phyloP scores from a whole-genome alignment of 306 rosid species.

The Fagus crenata region DNA sequence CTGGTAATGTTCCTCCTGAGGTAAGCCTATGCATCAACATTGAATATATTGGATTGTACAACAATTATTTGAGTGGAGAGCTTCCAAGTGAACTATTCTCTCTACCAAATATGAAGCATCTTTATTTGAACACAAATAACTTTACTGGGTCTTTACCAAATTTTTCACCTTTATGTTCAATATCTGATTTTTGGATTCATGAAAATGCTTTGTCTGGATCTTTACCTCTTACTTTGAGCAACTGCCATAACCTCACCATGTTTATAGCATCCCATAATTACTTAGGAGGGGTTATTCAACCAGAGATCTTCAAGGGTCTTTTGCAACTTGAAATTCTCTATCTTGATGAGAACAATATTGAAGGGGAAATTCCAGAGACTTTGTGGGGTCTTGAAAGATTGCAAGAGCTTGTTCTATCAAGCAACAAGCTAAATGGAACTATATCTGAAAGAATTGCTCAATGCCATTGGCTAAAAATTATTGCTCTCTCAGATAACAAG shows the following conservation, averaged over 20 bases:
- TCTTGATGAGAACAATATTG: slow-evolving; percentile 22
- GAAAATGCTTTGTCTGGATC: slow-evolving; percentile 26
- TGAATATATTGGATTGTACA: slow-evolving; percentile 22
- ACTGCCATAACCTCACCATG: slow-evolving; percentile 16
- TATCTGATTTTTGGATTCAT: slow-evolving; percentile 21
- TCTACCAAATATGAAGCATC: slow-evolving; percentile 14
- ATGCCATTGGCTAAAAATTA: not conserved
- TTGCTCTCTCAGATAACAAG: slow-evolving; percentile 20
- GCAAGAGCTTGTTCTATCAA: slow-evolving; percentile 20
- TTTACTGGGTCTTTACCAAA: slow-evolving; percentile 24
- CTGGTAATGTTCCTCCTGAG: slow-evolving; percentile 24
- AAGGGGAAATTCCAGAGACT: slow-evolving; percentile 27
- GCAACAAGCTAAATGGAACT: slow-evolving; percentile 26
- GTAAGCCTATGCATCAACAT: slow-evolving; percentile 27
- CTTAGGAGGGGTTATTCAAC: slow-evolving; percentile 20
- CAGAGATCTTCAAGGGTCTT: slow-evolving; percentile 19
- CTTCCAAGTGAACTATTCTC: slow-evolving; percentile 15
- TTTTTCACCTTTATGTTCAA: slow-evolving; percentile 18
- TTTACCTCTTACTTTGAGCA: slow-evolving; percentile 14
- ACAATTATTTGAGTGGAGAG: slow-evolving; percentile 24
- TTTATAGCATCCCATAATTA: slow-evolving; percentile 21
- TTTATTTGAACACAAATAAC: slow-evolving; percentile 25
- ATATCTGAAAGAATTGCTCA: slow-evolving; percentile 17
- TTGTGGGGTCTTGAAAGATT: slow-evolving; percentile 24
- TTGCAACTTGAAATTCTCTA: slow-evolving; percentile 15